phyloP scores from a whole-genome alignment of 345 rosid genomes.

The Euphorbia peplus region DNA sequence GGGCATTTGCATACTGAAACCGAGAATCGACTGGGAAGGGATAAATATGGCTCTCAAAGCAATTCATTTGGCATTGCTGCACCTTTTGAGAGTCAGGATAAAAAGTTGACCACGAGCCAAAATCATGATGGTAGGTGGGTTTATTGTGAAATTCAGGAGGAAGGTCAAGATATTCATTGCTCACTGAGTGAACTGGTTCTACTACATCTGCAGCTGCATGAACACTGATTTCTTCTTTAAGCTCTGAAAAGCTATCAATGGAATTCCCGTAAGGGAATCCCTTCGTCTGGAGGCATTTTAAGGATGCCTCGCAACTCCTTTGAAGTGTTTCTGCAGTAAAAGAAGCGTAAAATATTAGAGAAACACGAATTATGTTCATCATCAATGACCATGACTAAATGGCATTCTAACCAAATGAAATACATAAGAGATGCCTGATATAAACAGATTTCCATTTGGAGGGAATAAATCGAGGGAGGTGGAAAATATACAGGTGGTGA shows the following conservation, averaged over 20 bases:
- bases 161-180: conserved; percentile 34
- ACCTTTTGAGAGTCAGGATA: conserved; percentile 42
- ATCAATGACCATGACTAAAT: not conserved
- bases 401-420: not conserved
- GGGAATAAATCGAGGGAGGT: not conserved
- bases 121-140: conserved; percentile 38
- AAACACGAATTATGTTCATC: conserved; percentile 1
- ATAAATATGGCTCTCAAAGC: conserved; percentile 40
- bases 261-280: conserved; percentile 48
- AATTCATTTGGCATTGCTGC: conserved; percentile 37
- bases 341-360: not conserved
- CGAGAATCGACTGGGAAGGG: conserved; percentile 40
- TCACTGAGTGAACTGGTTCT: conserved; percentile 31
- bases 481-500: not conserved
- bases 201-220: conserved; percentile 33
- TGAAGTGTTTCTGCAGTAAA: conserved; percentile 41
- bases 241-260: conserved; percentile 34
- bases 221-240: conserved; percentile 33
- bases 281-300: conserved; percentile 43
- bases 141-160: conserved; percentile 39
- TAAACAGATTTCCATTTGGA: not conserved
- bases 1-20: conserved; percentile 35
- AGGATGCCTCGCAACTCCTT: conserved; percentile 48
- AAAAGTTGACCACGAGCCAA: conserved; percentile 37
- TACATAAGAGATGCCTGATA: not conserved